Percentiles rank a stretch among this genome's conserved stretches.
Evolutionary conservation across 352 stramenopile genomes (phyloP).

Genomic region (Phytophthora melonis): DNA sequence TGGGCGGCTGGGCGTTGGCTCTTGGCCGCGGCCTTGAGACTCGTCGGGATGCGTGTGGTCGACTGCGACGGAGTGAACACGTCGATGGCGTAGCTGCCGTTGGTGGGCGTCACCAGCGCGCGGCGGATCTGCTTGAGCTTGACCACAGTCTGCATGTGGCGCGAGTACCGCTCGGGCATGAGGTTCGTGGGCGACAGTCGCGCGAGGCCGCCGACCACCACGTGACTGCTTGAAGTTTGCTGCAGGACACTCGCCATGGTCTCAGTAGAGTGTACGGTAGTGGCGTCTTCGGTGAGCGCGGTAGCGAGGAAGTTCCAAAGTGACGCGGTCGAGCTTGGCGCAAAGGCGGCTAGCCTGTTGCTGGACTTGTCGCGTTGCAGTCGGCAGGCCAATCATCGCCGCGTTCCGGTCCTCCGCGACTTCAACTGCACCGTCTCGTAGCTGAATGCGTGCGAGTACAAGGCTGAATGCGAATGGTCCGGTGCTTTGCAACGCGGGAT

Average conservation of each 20-base stretch:
- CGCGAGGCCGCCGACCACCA: conserved; percentile 12
- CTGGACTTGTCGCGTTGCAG: neutral
- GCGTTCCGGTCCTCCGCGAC: conserved; percentile 23
- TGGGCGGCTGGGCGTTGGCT: conserved; percentile 18
- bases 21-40: conserved; percentile 15
- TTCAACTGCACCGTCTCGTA: conserved; percentile 22
- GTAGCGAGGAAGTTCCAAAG: conserved; percentile 17
- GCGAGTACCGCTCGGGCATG: conserved; percentile 31
- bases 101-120: conserved; percentile 8
- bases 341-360: neutral
- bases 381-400: conserved; percentile 1
- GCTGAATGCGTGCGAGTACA: conserved; percentile 11
- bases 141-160: conserved; percentile 27
- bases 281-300: neutral
- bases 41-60: conserved; percentile 22
- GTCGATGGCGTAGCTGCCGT: conserved; percentile 21
- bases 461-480: conserved; percentile 14
- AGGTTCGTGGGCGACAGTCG: conserved; percentile 20
- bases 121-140: conserved; percentile 33
- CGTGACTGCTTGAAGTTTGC: neutral
- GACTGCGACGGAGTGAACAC: conserved; percentile 28
- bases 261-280: neutral
- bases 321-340: conserved; percentile 1
- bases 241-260: conserved; percentile 4
- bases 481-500: conserved; percentile 12